Conservation (phyloP, 257 asterid genomes). For the Verbena officinalis region DNA sequence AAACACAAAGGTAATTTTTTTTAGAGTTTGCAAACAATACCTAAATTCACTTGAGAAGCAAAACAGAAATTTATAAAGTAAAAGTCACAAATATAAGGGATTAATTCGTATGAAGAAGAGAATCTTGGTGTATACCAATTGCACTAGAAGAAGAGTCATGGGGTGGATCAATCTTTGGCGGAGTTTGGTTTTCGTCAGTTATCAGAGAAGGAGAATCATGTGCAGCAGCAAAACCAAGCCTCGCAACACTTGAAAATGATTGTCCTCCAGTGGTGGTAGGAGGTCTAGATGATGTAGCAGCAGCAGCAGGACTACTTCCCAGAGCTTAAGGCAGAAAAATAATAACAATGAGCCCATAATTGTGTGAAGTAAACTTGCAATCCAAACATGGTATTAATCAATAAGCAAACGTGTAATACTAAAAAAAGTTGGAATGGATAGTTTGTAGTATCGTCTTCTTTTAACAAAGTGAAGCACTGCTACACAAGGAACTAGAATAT, state of each 20-base stretch:
- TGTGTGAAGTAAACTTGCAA: not conserved
- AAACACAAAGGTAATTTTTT: too few relatives aligned
- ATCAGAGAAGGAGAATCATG: slow-evolving; percentile 76
- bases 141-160: slow-evolving; percentile 44
- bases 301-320: slow-evolving; percentile 71
- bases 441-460: not conserved
- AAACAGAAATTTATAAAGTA: not conserved
- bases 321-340: slow-evolving; percentile 53
- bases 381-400: not conserved
- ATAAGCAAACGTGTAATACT: too few relatives aligned
- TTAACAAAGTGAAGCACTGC: slow-evolving; percentile 11
- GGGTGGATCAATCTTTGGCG: slow-evolving; percentile 32
- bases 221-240: slow-evolving; percentile 95
- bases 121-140: slow-evolving; percentile 37
- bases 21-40: too few relatives aligned
- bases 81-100: too few relatives aligned
- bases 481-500: not conserved
- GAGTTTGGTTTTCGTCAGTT: slow-evolving; percentile 38
- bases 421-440: not conserved
- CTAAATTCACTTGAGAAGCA: not conserved
- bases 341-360: slow-evolving; percentile 25
- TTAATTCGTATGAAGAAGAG: slow-evolving; percentile 2
- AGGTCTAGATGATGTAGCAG: slow-evolving; percentile 59
- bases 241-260: slow-evolving; percentile 77
- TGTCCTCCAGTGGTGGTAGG: slow-evolving; percentile 52